Base-by-base conservation (phyloP, 306 rosid genomes). In the Mimosa bimucronata region DNA sequence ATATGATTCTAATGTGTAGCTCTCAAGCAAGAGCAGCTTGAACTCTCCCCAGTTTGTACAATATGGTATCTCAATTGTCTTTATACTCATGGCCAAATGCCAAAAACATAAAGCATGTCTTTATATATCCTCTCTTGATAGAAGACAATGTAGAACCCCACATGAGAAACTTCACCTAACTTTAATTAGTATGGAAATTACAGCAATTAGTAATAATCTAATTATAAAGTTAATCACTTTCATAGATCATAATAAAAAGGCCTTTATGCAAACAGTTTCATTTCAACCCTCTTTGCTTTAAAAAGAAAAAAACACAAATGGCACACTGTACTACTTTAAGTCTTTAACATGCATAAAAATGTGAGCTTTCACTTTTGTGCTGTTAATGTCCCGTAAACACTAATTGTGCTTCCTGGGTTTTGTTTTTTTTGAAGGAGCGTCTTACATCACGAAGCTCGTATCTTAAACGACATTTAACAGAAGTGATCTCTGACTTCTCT, bases 391-490 rank as follows among this genome's bases (percentile, higher is more conserved):
- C 61, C 57, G 68, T 6, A 45, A 3, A 66, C 81, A 21, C 48
- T 62, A 40, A 42, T 42, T 41, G 55, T 37, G 16, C 38, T 38
- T 76, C 80, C 55, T 46, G 70, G 66, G 23, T 30, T 73, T n/a
- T 86, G 78, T 9, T 73, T 45, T 45, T 45, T 45, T 0, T 45
- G 0, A 44, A 94, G 98, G 94, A 89, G 79, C 89, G 90, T 23
- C 68, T 94, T 72, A 81, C 83, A 67, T 80, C 94, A 70, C 88
- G 67, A 79, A 88, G 97, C 83, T 69, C 88, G 12, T 88, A 91
- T 80, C 90, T 94, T 45, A 91, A 86, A 80, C 94, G 89, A 52
- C 91, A 85, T 37, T 84, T 94, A 58, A 81, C 85, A 77, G 79
- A 64, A 12, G 83, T 84, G 12, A 83, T 86, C 15, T 71, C 84